Conservation (phyloP, 148 eudicot genomes). For the Selenicereus undatus region DNA sequence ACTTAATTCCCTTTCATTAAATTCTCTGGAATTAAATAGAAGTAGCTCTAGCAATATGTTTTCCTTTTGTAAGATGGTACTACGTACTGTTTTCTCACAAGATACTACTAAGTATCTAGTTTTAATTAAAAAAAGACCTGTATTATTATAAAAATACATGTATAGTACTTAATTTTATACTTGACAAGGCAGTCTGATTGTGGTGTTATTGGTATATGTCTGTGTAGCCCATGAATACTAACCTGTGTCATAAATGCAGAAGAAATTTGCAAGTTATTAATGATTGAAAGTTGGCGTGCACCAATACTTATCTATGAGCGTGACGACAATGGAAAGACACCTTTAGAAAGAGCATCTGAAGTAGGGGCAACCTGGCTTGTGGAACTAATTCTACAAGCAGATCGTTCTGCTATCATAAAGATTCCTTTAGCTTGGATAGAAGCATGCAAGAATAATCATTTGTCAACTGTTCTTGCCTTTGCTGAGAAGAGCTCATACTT, state of each 20-base stretch:
- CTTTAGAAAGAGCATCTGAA: background rate
- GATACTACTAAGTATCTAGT: too few species aligned
- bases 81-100: too few species aligned
- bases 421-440: background rate
- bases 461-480: background rate
- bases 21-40: background rate
- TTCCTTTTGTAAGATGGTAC: too few species aligned
- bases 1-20: background rate
- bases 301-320: background rate
- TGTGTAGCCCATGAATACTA: background rate
- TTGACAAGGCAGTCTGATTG: too few species aligned
- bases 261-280: background rate
- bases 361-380: background rate
- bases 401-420: background rate
- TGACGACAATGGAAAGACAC: background rate
- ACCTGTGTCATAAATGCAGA: background rate
- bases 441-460: background rate
- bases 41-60: too few species aligned
- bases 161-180: too few species aligned
- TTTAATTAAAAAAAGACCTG: too few species aligned
- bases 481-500: background rate
- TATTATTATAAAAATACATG: too few species aligned
- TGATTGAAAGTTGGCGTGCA: background rate
- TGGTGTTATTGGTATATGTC: background rate
- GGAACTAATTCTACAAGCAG: background rate